Conservation (phyloP, 164 flowering plant species). For the Vitis riparia region DNA sequence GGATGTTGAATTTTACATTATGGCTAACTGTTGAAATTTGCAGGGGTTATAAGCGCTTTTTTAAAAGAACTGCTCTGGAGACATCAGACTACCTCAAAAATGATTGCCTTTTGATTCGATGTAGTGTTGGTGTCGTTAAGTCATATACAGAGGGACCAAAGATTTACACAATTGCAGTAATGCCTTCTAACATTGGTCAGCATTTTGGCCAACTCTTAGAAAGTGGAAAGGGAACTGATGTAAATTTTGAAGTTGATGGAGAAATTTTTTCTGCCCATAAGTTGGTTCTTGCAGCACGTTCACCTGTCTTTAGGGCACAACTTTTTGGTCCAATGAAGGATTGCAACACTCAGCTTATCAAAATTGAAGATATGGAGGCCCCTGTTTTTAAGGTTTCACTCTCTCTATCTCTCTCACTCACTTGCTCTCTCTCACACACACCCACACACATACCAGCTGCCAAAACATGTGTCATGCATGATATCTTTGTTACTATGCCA, state of each 20-base stretch:
- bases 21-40: conserved; percentile 8
- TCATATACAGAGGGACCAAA: conserved; percentile 86
- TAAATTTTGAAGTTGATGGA: conserved; percentile 74
- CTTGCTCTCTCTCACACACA: neutral
- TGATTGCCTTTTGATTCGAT: conserved; percentile 72
- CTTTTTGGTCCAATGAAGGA: conserved; percentile 84
- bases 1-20: too few relatives aligned
- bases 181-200: conserved; percentile 66
- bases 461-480: too few relatives aligned
- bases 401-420: neutral
- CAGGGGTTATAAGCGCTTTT: conserved; percentile 95
- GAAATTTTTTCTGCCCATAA: conserved; percentile 78
- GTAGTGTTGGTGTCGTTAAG: conserved; percentile 84
- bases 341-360: conserved; percentile 49
- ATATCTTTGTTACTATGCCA: too few relatives aligned
- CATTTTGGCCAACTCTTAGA: conserved; percentile 79
- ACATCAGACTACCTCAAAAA: conserved; percentile 88
- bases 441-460: too few relatives aligned
- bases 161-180: conserved; percentile 60
- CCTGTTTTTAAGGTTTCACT: conserved; percentile 75
- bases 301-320: conserved; percentile 92
- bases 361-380: conserved; percentile 82
- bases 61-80: conserved; percentile 66
- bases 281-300: conserved; percentile 85
- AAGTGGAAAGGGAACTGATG: conserved; percentile 74